Base-by-base conservation (phyloP, 495 filamentous ascomycete genomes). In the Penicillium lividum region DNA sequence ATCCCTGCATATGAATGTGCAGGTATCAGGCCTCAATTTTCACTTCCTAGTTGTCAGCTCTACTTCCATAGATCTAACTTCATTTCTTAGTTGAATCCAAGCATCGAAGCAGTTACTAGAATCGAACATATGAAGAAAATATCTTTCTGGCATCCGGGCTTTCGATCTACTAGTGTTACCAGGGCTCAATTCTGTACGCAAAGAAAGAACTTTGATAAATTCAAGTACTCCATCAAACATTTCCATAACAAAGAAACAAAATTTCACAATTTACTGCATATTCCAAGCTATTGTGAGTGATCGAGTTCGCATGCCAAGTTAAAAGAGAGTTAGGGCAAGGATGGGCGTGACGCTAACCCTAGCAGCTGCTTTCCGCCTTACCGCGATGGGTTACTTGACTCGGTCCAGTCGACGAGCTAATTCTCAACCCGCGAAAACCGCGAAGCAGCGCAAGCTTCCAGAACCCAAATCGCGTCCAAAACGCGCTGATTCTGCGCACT, bases 281-380 rank as follows among this genome's bases (percentile, higher is more conserved):
- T 40, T 7, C 1, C 4, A 16, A 5, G 5, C 2, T 3, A 40
- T 15, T 16, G 38, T 40, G 38, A 40, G 38, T 51, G 13, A 36
- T 36, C 29, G n/a, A 40, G 15, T 40, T 15, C 38, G 15, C 38
- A 40, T 40, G 15, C 38, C 38, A 30, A 53, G 36, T 47, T 9
- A 47, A 22, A 22, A 22, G 22, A 9, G 13, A 45, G 47, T 68
- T 68, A 66, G 60, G 66, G 63, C 53, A 56, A 46, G 40, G 46
- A 42, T 27, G 58, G 42, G 50, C 53, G 42, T 58, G 59, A 60
- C 66, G 51, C 66, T 69, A 67, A 69, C 59, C 58, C 64, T 66
- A 63, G 55, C 38, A 67, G 66, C 28, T 28, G 48, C 43, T 36
- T 62, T 62, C 65, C 62, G 65, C 65, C 59, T 67, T 16, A 54